Conservation (phyloP, 441 rosid species). For the Arabidopsis hybrid region DNA sequence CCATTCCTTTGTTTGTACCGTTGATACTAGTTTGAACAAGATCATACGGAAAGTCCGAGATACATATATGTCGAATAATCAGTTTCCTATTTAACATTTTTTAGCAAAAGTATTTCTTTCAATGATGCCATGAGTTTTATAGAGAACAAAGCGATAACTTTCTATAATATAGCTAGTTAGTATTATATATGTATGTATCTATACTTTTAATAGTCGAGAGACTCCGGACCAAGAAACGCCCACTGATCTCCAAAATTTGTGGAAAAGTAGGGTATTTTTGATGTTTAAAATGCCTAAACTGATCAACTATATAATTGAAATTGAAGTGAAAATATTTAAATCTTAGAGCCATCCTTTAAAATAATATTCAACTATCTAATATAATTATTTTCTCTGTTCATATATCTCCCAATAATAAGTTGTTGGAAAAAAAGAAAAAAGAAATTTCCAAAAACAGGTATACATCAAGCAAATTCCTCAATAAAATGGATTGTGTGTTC, state of each 20-base stretch:
- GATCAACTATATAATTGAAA: background rate
- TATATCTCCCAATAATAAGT: background rate
- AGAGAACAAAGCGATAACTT: background rate
- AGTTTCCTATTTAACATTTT: background rate
- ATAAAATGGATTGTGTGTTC: slow-evolving; percentile 28
- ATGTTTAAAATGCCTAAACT: background rate
- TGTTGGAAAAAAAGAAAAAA: background rate
- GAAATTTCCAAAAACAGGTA: background rate
- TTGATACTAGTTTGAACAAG: slow-evolving; percentile 8
- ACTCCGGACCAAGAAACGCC: background rate
- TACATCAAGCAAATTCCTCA: slow-evolving; percentile 25
- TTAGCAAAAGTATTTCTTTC: background rate
- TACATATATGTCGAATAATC: background rate
- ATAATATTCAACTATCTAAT: background rate
- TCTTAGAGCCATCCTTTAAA: background rate
- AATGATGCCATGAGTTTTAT: background rate
- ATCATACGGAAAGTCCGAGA: background rate
- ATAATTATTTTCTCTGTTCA: background rate
- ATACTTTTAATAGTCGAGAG: background rate
- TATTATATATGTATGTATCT: background rate
- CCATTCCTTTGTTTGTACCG: background rate
- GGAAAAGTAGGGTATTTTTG: background rate
- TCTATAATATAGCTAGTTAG: background rate
- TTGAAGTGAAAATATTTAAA: background rate
- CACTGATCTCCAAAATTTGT: background rate